phyloP scores from a whole-genome alignment of 78 protist species.

The slime mould (Dictyostelium discoideum) region DNA sequence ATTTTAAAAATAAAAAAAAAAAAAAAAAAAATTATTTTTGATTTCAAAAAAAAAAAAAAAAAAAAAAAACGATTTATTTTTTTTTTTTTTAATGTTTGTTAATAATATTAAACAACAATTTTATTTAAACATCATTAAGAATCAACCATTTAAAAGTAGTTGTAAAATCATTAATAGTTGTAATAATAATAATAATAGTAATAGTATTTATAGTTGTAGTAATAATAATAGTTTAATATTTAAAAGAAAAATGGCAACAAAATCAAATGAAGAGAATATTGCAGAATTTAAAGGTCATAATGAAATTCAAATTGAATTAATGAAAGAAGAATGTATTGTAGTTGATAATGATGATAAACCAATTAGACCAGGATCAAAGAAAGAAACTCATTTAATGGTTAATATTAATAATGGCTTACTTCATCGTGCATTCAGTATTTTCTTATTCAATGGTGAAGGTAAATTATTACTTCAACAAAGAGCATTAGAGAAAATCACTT shows the following conservation, averaged over 20 bases:
- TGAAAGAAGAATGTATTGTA: constrained; percentile 88
- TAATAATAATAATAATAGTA: not conserved
- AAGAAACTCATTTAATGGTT: constrained; percentile 86
- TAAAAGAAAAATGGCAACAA: not conserved
- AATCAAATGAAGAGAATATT: not conserved
- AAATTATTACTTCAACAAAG: constrained; percentile 91
- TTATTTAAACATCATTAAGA: not conserved
- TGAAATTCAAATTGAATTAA: constrained; percentile 72
- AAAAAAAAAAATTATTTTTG: too few relatives aligned
- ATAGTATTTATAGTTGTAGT: not conserved
- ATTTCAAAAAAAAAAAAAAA: not conserved
- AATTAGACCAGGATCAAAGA: constrained; percentile 87
- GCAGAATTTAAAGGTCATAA: constrained; percentile 64
- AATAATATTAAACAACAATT: too few relatives aligned
- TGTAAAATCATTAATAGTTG: not conserved
- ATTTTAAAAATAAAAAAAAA: too few relatives aligned
- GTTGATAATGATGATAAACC: constrained; percentile 88
- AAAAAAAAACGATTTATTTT: not conserved
- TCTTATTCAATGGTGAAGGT: constrained; percentile 86
- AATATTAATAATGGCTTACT: constrained; percentile 81
- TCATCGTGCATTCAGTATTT: constrained; percentile 94
- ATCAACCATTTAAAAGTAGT: not conserved
- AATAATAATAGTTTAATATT: not conserved
- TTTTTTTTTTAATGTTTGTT: not conserved
- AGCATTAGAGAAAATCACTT: constrained; percentile 89